Conservation (phyloP, 192 early-diverging fungal genomes). For the Entomortierella lignicola region DNA sequence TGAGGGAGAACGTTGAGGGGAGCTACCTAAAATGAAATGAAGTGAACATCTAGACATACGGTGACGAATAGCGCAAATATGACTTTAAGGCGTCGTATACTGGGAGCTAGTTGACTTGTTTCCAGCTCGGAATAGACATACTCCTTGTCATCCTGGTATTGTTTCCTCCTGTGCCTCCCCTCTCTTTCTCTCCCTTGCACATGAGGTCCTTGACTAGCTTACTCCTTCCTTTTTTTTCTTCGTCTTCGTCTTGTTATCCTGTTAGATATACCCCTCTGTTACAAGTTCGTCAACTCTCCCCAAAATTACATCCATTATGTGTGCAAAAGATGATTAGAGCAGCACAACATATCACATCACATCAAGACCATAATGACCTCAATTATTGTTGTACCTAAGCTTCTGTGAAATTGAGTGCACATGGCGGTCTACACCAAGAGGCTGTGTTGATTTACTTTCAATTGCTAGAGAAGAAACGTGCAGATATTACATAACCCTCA, state of each 20-base stretch:
- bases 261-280: constrained; percentile 3
- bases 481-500: too few species aligned
- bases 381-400: neutral
- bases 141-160: neutral
- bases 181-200: neutral
- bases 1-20: neutral
- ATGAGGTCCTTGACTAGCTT: neutral
- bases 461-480: too few species aligned
- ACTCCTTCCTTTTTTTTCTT: neutral
- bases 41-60: neutral
- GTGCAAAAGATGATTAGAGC: neutral
- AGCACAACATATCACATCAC: neutral
- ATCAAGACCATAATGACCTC: neutral
- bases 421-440: neutral
- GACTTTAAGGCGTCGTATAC: neutral
- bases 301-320: neutral
- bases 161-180: neutral
- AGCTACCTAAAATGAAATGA: neutral
- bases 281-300: neutral
- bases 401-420: neutral
- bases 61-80: neutral
- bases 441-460: neutral
- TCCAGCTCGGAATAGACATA: neutral
- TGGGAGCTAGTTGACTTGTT: neutral
- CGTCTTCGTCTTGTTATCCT: neutral